Evolutionary conservation across 768 basidiomycete genomes (phyloP).

Genomic region (Mycena latifolia): DNA sequence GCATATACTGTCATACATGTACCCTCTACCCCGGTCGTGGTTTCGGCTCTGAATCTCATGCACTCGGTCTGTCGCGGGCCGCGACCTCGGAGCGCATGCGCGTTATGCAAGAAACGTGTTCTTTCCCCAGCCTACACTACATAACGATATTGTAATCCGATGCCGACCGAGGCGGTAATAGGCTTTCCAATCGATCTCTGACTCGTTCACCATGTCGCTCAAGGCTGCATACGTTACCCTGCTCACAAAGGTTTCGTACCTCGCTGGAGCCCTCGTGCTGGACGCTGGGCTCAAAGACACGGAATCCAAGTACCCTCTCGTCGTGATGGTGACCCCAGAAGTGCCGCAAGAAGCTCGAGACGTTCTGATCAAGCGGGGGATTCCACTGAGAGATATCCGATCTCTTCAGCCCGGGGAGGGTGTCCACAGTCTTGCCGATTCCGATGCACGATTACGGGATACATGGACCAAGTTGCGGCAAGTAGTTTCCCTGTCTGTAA

Average conservation of each 20-base stretch:
- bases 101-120: background rate
- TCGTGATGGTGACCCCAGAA: slow-evolving; percentile 79
- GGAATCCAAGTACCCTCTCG: slow-evolving; percentile 77
- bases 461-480: slow-evolving; percentile 80
- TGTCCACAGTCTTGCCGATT: slow-evolving; percentile 52
- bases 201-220: slow-evolving; percentile 42
- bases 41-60: too few species aligned
- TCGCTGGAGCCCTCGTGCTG: slow-evolving; percentile 73
- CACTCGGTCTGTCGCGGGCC: too few species aligned
- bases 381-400: slow-evolving; percentile 71
- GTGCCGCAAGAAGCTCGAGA: slow-evolving; percentile 64
- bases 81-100: too few species aligned
- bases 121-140: background rate
- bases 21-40: too few species aligned
- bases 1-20: too few species aligned
- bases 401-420: slow-evolving; percentile 64
- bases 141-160: background rate
- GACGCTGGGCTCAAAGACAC: slow-evolving; percentile 65
- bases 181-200: background rate
- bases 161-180: too few species aligned
- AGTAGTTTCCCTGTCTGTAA: slow-evolving; percentile 4
- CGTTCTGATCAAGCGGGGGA: slow-evolving; percentile 65
- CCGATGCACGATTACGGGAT: slow-evolving; percentile 71
- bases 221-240: slow-evolving; percentile 81
- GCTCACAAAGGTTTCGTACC: slow-evolving; percentile 79